These are phyloP conservation scores for Ascochyta rabiei DNA, from an alignment of 2,329 filamentous ascomycete genomes.

Conservation along the genomic window DNA sequence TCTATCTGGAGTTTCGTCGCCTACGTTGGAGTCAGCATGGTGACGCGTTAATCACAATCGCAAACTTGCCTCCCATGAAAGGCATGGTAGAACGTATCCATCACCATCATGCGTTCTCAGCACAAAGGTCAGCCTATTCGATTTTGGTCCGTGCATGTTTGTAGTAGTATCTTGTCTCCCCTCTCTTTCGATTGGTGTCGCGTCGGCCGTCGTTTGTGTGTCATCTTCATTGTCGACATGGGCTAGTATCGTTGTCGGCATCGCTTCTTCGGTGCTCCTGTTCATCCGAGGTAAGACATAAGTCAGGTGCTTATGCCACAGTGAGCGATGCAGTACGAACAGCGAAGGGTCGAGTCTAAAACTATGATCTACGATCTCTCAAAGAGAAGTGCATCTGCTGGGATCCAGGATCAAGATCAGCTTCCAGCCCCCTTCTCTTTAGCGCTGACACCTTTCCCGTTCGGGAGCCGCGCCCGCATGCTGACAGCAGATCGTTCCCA, in stretches of 20 bases:
- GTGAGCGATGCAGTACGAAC: neutral
- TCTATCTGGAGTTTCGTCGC: neutral
- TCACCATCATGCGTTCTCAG: conserved; percentile 5
- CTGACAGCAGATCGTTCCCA: neutral
- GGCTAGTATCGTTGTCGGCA: neutral
- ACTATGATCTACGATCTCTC: neutral
- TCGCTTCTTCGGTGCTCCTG: neutral
- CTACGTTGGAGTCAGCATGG: neutral
- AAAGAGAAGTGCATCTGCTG: neutral
- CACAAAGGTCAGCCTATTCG: neutral
- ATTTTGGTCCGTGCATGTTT: too few species aligned
- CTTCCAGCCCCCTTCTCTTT: conserved; percentile 10
- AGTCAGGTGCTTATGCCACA: neutral
- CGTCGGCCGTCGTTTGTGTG: neutral
- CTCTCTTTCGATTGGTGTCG: too few species aligned
- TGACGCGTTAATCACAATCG: neutral
- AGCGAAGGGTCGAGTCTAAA: neutral
- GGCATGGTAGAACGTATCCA: conserved; percentile 7
- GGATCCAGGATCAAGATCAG: conserved; percentile 4
- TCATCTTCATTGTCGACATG: neutral
- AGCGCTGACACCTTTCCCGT: conserved; percentile 9
- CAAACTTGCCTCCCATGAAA: conserved; percentile 5
- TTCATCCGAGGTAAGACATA: too few species aligned
- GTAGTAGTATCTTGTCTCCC: neutral
- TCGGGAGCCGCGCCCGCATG: neutral